Evolutionary conservation across 352 stramenopile species (phyloP).

Genomic region (Aphanomyces euteiches): DNA sequence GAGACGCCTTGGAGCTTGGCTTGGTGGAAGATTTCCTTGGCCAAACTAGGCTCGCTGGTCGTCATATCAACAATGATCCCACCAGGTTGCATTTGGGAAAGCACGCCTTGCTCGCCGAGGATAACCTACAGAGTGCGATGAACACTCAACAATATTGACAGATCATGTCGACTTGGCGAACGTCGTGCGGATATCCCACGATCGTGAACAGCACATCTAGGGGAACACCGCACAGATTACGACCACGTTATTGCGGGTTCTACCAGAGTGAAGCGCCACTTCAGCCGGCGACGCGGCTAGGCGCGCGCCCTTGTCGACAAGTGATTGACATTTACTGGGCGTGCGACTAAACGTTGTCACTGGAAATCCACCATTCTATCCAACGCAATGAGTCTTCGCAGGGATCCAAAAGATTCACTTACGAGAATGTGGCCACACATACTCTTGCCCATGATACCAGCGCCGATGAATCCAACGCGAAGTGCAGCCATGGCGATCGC

Average conservation of each 20-base stretch:
- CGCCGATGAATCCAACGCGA: constrained; percentile 81
- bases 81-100: constrained; percentile 68
- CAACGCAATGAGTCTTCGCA: not conserved
- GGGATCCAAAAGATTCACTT: constrained; percentile 13
- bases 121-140: constrained; percentile 43
- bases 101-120: constrained; percentile 55
- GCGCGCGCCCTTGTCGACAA: constrained; percentile 73
- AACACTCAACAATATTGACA: not conserved
- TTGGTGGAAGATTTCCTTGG: constrained; percentile 79
- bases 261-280: constrained; percentile 71
- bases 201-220: constrained; percentile 89
- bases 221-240: not conserved
- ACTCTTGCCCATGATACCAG: constrained; percentile 84
- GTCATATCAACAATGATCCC: constrained; percentile 90
- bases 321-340: constrained; percentile 64
- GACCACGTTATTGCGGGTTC: not conserved
- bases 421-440: constrained; percentile 87
- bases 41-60: constrained; percentile 82
- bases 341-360: constrained; percentile 86
- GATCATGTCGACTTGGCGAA: constrained; percentile 40
- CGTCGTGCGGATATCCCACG: constrained; percentile 82
- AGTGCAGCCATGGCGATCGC: not conserved
- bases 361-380: constrained; percentile 74
- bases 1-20: constrained; percentile 69
- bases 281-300: constrained; percentile 70